These are phyloP conservation scores for Urtica urens DNA, from an alignment of 306 rosid genomes.

Conservation along the genomic window DNA sequence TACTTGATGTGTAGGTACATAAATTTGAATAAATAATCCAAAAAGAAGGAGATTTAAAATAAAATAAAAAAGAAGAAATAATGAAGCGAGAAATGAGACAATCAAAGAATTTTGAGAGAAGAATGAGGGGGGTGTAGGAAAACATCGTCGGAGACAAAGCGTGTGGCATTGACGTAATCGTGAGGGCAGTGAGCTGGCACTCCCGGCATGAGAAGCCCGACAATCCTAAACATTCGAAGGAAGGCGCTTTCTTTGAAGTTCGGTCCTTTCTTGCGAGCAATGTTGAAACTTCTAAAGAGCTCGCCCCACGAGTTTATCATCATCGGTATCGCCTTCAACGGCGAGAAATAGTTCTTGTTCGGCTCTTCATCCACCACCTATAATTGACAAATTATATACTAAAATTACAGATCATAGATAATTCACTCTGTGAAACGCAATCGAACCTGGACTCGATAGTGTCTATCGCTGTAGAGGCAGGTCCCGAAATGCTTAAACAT, in stretches of 20 bases:
- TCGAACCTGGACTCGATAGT: slow-evolving; percentile 37
- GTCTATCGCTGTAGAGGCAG: slow-evolving; percentile 45
- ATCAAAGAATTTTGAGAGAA: background rate
- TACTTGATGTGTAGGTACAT: no score
- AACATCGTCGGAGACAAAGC: slow-evolving; percentile 26
- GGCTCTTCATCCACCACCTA: slow-evolving; percentile 62
- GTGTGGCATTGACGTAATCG: slow-evolving; percentile 60
- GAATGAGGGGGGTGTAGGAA: background rate
- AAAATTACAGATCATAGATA: background rate
- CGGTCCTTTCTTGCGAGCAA: slow-evolving; percentile 25
- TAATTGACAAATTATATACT: background rate
- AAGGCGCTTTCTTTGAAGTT: slow-evolving; percentile 44
- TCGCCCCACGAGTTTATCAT: slow-evolving; percentile 34
- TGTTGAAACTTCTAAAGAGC: slow-evolving; percentile 55
- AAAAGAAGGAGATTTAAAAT: no score
- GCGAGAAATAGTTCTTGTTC: slow-evolving; percentile 49
- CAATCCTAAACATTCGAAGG: slow-evolving; percentile 30
- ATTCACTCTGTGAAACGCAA: background rate
- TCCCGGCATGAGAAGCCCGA: slow-evolving; percentile 50
- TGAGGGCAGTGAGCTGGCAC: slow-evolving; percentile 51
- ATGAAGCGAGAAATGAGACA: no score
- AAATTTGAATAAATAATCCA: no score
- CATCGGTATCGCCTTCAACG: slow-evolving; percentile 32
- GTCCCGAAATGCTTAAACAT: slow-evolving; percentile 75
- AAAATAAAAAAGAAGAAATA: no score